Conservation (phyloP, 306 rosid species). For the Prunus dulcis region DNA sequence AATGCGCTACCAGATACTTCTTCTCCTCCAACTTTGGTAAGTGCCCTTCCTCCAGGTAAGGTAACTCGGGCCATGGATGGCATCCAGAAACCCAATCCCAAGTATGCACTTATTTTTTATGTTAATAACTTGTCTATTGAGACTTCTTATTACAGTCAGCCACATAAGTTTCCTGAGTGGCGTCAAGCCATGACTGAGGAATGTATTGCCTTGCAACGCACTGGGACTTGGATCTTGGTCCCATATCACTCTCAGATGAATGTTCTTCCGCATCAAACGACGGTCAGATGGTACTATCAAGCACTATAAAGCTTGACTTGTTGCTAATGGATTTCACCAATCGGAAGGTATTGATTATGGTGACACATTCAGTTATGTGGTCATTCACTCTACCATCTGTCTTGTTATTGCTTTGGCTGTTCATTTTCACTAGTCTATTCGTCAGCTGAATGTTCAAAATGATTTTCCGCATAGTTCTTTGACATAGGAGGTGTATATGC, state of each 20-base stretch:
- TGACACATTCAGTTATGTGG: too few species aligned
- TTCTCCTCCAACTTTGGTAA: neutral
- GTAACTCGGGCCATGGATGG: neutral
- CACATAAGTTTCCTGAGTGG: accelerated
- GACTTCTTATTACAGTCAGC: neutral
- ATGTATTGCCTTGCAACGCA: neutral
- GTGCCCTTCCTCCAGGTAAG: neutral
- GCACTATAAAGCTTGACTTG: neutral
- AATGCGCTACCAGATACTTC: neutral
- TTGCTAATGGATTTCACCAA: neutral
- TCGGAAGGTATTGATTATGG: too few species aligned
- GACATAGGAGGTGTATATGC: neutral
- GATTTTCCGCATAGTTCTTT: neutral
- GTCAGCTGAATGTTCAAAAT: neutral
- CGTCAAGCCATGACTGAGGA: neutral
- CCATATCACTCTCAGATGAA: neutral
- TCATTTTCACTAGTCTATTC: neutral
- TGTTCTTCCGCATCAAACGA: neutral
- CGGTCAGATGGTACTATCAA: neutral
- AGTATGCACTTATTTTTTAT: neutral
- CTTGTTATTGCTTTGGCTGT: too few species aligned
- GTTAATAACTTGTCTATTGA: neutral
- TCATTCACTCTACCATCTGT: too few species aligned
- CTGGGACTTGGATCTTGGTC: neutral
- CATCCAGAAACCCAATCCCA: neutral